Percentiles rank a stretch among this genome's conserved stretches.
These are phyloP conservation scores for Chlorociboria aeruginascens DNA, from an alignment of 495 filamentous ascomycete species.

Conservation along the genomic window DNA sequence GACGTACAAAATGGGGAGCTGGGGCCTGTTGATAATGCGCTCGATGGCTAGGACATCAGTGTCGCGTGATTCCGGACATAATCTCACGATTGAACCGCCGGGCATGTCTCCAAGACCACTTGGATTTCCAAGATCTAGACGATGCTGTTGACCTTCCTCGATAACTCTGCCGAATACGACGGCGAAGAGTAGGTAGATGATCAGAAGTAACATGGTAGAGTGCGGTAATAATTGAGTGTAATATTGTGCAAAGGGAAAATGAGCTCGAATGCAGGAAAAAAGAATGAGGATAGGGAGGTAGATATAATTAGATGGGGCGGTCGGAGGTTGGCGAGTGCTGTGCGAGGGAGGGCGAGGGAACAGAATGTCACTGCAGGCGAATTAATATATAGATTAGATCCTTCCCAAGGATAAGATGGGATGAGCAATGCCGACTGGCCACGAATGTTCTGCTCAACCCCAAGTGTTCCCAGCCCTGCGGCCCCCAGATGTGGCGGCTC, in stretches of 20 bases:
- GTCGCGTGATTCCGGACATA: not conserved
- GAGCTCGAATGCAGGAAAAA: not conserved
- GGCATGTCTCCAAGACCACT: not conserved
- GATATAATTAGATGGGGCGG: not conserved
- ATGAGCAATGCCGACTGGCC: too few relatives aligned
- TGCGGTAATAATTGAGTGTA: not conserved
- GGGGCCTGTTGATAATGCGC: not conserved
- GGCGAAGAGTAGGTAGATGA: not conserved
- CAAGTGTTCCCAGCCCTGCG: too few relatives aligned
- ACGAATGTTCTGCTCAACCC: too few relatives aligned
- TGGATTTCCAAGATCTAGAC: not conserved
- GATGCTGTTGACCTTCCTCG: not conserved
- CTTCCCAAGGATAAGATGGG: too few relatives aligned
- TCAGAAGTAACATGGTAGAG: not conserved
- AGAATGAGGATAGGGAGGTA: not conserved
- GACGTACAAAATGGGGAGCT: not conserved
- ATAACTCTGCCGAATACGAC: not conserved
- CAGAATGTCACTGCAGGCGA: too few relatives aligned
- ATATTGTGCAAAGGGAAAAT: not conserved
- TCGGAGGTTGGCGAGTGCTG: too few relatives aligned
- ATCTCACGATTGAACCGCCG: not conserved
- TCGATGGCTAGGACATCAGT: not conserved
- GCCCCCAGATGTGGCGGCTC: too few relatives aligned
- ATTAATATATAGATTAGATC: too few relatives aligned
- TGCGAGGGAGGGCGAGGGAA: too few relatives aligned